A percentile compares a stretch with the other conserved stretches of the same genome.
Conservation (phyloP, 768 basidiomycete genomes). For the Pulveroboletus sp. region DNA sequence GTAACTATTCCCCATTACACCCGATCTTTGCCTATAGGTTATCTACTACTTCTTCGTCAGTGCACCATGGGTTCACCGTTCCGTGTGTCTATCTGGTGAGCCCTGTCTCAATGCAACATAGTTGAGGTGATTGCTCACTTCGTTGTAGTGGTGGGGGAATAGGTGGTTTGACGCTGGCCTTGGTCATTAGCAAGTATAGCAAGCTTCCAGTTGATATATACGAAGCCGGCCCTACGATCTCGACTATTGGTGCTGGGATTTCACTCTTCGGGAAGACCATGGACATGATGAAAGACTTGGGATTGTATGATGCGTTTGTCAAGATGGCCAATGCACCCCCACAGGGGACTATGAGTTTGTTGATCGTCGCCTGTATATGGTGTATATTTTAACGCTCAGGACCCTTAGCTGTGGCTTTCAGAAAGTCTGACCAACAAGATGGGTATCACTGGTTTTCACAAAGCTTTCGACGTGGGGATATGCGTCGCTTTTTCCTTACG, state of each 20-base stretch:
- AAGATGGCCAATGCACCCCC: constrained; percentile 16
- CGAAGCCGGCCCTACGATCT: constrained; percentile 38
- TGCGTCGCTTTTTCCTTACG: background rate
- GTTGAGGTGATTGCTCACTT: background rate
- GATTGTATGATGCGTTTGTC: constrained; percentile 34
- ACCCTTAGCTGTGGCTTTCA: constrained; percentile 18
- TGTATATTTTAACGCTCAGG: background rate
- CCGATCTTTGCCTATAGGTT: background rate
- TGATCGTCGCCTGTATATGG: background rate
- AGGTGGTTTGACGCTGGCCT: constrained; percentile 34
- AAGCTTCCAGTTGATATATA: constrained; percentile 39
- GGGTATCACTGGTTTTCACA: constrained; percentile 29
- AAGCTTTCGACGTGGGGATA: constrained; percentile 21
- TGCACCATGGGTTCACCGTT: constrained; percentile 5
- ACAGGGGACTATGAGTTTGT: constrained; percentile 21
- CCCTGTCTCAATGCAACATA: background rate
- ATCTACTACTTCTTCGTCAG: background rate
- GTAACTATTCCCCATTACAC: too few relatives aligned
- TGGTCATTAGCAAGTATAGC: constrained; percentile 26
- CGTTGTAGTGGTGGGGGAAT: constrained; percentile 37
- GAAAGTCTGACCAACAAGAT: constrained; percentile 35
- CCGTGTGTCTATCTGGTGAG: constrained; percentile 1
- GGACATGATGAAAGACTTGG: constrained; percentile 39
- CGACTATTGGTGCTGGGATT: constrained; percentile 46
- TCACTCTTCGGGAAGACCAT: constrained; percentile 46